These are phyloP conservation scores for Pseudotulostoma volvatum DNA, from an alignment of 495 filamentous ascomycete species.

Conservation along the genomic window DNA sequence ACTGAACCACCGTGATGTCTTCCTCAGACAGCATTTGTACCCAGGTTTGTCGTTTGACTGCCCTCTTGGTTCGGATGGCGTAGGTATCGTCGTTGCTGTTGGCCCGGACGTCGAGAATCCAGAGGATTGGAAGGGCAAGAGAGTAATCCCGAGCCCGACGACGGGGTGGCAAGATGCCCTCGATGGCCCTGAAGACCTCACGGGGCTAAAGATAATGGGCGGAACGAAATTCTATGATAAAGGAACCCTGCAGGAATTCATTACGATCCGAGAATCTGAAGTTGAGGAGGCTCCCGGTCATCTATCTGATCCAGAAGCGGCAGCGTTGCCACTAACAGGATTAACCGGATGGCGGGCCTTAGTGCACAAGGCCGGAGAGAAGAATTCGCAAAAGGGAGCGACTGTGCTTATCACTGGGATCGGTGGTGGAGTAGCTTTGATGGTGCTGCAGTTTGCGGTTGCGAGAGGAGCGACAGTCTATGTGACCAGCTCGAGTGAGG, in stretches of 20 bases:
- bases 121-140: constrained; percentile 40
- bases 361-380: constrained; percentile 47
- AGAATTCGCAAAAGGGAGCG: constrained; percentile 37
- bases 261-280: constrained; percentile 51
- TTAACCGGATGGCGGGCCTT: constrained; percentile 79
- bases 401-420: constrained; percentile 65
- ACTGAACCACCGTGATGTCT: constrained; percentile 84
- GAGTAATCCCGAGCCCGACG: constrained; percentile 57
- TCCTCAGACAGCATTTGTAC: constrained; percentile 83
- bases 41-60: constrained; percentile 59
- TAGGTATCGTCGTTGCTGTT: constrained; percentile 47
- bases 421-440: constrained; percentile 63
- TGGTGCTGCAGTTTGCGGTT: constrained; percentile 52
- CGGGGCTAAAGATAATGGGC: constrained; percentile 53
- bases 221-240: constrained; percentile 42
- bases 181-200: constrained; percentile 52
- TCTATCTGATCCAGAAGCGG: constrained; percentile 53
- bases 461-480: constrained; percentile 48
- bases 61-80: constrained; percentile 67
- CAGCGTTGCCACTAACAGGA: constrained; percentile 65
- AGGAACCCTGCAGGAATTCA: constrained; percentile 56
- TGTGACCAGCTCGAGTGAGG: constrained; percentile 47
- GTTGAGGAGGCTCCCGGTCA: constrained; percentile 60
- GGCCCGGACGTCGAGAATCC: constrained; percentile 35
- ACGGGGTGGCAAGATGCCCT: constrained; percentile 57